A percentile compares a stretch with the other conserved stretches of the same genome.
phyloP scores from a whole-genome alignment of 2,329 filamentous ascomycete species.

The Aspergillus fructus region DNA sequence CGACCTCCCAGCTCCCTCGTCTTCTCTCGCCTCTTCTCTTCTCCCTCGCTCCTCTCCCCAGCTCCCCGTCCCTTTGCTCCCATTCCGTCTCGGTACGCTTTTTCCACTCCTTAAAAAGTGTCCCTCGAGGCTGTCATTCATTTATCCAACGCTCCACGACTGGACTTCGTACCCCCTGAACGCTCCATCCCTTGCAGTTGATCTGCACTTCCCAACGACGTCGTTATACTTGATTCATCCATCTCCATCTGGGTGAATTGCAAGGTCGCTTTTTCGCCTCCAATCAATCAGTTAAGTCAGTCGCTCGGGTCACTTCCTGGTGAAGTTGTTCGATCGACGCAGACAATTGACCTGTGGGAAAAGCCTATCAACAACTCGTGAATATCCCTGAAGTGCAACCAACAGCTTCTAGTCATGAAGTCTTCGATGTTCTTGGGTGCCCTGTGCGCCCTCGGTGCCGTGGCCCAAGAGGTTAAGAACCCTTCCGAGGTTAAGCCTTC shows the following conservation, averaged over 20 bases:
- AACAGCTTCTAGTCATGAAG: constrained; percentile 27
- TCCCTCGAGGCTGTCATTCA: constrained; percentile 33
- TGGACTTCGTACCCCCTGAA: constrained; percentile 16
- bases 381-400: constrained; percentile 8
- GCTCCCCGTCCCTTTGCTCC: constrained; percentile 13
- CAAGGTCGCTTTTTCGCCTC: constrained; percentile 5
- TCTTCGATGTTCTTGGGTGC: constrained; percentile 36
- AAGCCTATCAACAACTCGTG: constrained; percentile 14
- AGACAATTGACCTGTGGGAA: constrained; percentile 34
- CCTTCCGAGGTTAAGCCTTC: constrained; percentile 30
- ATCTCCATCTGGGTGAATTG: constrained; percentile 1
- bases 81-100: constrained; percentile 21
- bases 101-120: constrained; percentile 34
- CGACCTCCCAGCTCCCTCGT: constrained; percentile 10
- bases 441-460: constrained; percentile 35
- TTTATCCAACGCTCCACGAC: constrained; percentile 20
- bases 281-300: constrained; percentile 11
- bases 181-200: constrained; percentile 26
- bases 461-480: constrained; percentile 17
- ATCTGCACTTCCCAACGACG: constrained; percentile 29
- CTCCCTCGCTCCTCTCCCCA: constrained; percentile 10
- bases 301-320: constrained; percentile 34
- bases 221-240: constrained; percentile 6
- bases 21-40: constrained; percentile 14
- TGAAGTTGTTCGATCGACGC: constrained; percentile 29